Percentiles rank a stretch among this genome's conserved stretches.
These are phyloP conservation scores for Ogataea haglerorum DNA, from an alignment of 805 yeast species.

Conservation along the genomic window DNA sequence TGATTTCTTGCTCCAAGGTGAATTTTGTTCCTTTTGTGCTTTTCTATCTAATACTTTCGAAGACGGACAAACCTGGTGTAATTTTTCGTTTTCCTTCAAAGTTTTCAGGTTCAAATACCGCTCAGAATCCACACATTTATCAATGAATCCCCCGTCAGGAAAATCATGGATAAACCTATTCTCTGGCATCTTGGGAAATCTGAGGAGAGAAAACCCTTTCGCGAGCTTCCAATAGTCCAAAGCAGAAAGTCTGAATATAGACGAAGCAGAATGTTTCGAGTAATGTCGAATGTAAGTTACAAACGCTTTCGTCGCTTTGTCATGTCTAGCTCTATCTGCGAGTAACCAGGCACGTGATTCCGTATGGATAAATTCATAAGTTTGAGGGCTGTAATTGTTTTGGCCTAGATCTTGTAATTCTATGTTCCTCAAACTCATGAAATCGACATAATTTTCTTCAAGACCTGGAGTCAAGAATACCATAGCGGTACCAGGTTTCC, in stretches of 20 bases:
- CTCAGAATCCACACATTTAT: conserved; percentile 61
- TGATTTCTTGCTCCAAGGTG: conserved; percentile 70
- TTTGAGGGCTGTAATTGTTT: conserved; percentile 7
- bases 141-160: conserved; percentile 76
- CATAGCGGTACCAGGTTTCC: conserved; percentile 74
- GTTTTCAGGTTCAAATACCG: conserved; percentile 60
- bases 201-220: conserved; percentile 69
- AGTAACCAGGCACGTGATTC: conserved; percentile 53
- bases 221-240: conserved; percentile 75
- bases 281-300: conserved; percentile 83
- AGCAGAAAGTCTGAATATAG: conserved; percentile 74
- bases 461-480: conserved; percentile 69
- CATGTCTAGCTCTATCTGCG: conserved; percentile 77
- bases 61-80: conserved; percentile 13
- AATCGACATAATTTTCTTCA: conserved; percentile 79
- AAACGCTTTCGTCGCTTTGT: conserved; percentile 71
- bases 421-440: conserved; percentile 71
- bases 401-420: conserved; percentile 20
- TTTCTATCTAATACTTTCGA: not conserved
- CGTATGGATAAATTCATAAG: conserved; percentile 26
- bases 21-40: conserved; percentile 48
- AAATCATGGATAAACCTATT: conserved; percentile 48
- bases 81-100: conserved; percentile 59
- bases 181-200: conserved; percentile 96
- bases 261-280: conserved; percentile 81